Base-by-base conservation (phyloP, 768 basidiomycete species). In the Phaffia tasmanica region DNA sequence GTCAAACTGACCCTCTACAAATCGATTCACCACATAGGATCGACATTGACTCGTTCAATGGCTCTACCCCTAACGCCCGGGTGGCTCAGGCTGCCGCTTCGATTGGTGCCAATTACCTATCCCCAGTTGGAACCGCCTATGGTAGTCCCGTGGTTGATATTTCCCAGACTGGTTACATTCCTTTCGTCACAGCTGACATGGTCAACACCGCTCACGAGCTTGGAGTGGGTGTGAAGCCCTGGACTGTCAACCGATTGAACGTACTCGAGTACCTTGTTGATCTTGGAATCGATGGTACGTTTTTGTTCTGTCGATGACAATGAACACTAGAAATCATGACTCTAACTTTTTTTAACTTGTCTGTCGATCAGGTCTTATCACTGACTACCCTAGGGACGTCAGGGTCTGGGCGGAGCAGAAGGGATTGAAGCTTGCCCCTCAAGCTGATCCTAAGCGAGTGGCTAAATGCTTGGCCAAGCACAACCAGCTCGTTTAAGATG, bases 111-210 rank as follows among this genome's bases (percentile, higher is more conserved):
- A 79, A 83, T 68, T 81, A 87, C 54, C 75, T 89, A 23, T 88
- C 86, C 1, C 83, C 87, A 29, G 78, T 79, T 8, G 84, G 81
- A 14, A 77, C 76, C 14, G 77, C 78, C 15, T 75, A 74, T 59
- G 68, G 79, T 30, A 79, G 81, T 1, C 64, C 63, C 56, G 67
- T 49, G 53, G 59, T 65, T n/a, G 83, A 84, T 69, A 80, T 81
- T 0, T 74, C 75, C 15, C 73, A 78, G 61, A 74, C 74, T 3
- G 82, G 79, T 4, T 83, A 79, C 68, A 74, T 80, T 58, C 75
- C 81, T 3, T 87, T 88, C 71, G 83, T 83, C 0, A 87, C 85
- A 2, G 77, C 80, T 73, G 81, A 79, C 25, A 87, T 89, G 87
- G 80, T 89, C 30, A 78, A 80, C 54, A 78, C 80, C 60, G 83